These are phyloP conservation scores for Trifolium dubium DNA, from an alignment of 306 rosid genomes.

Conservation along the genomic window DNA sequence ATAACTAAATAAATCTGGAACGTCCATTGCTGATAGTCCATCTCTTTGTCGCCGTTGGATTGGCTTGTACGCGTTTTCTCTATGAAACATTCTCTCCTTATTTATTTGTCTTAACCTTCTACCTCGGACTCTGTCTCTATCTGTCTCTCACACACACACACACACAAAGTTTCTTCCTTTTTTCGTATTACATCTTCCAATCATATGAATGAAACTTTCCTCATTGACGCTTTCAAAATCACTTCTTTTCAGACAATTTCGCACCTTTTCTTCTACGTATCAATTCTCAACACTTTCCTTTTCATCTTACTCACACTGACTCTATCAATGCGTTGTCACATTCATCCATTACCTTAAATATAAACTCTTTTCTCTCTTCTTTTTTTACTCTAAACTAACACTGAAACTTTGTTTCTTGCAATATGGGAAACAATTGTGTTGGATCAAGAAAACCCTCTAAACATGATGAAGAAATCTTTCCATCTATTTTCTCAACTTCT, in stretches of 20 bases:
- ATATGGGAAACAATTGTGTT: conserved; percentile 87
- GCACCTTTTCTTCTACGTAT: no score
- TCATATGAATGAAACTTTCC: conserved; percentile 16
- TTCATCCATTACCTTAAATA: background rate
- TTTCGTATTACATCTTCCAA: background rate
- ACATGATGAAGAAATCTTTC: conserved; percentile 38
- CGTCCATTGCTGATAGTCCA: background rate
- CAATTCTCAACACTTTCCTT: no score
- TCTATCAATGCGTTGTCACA: background rate
- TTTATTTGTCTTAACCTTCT: background rate
- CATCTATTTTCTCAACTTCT: conserved; percentile 46
- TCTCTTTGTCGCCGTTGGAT: background rate
- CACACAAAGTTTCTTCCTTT: background rate
- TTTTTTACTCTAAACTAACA: background rate
- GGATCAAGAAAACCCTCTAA: conserved; percentile 47
- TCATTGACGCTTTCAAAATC: conserved; percentile 36
- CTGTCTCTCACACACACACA: background rate
- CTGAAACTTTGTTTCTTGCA: background rate
- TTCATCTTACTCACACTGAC: no score
- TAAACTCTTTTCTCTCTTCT: background rate
- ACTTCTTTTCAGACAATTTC: no score
- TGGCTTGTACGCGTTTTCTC: background rate
- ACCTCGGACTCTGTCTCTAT: background rate
- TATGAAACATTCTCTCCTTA: background rate
- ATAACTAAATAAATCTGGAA: background rate